Percentiles rank a stretch among this genome's conserved stretches.
phyloP scores from a whole-genome alignment of 1,284 basidiomycete species.

The Fomitopsis palustris region DNA sequence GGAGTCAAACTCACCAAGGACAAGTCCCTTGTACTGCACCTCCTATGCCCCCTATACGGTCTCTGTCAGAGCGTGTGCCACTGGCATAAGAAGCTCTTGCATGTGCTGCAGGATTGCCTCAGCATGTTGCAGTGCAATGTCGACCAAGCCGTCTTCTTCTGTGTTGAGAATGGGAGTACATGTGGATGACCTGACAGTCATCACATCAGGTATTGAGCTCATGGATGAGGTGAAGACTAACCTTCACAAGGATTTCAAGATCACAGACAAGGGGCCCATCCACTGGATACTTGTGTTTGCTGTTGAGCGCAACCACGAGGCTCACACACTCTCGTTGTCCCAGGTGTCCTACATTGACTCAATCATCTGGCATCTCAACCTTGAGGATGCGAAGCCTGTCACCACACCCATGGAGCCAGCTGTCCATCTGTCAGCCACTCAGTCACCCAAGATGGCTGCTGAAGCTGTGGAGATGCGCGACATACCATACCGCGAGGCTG shows the following conservation, averaged over 20 bases:
- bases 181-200: constrained; percentile 26
- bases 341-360: constrained; percentile 35
- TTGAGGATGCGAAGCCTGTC: constrained; percentile 24
- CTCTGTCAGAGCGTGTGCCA: constrained; percentile 19
- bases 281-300: constrained; percentile 17
- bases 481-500: constrained; percentile 26
- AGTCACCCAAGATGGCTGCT: background rate
- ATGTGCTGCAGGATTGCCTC: constrained; percentile 6
- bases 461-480: constrained; percentile 5
- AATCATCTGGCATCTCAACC: constrained; percentile 29
- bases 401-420: constrained; percentile 28
- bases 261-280: constrained; percentile 18
- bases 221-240: constrained; percentile 4
- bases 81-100: constrained; percentile 14
- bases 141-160: constrained; percentile 21
- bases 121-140: constrained; percentile 9
- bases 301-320: constrained; percentile 24
- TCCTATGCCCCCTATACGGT: constrained; percentile 22
- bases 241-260: constrained; percentile 9
- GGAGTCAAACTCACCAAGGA: constrained; percentile 7
- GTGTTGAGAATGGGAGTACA: constrained; percentile 9
- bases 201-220: constrained; percentile 10
- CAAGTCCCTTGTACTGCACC: constrained; percentile 6
- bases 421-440: constrained; percentile 9
- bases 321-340: constrained; percentile 27